Conservation (phyloP, 139 green algal genomes). For the Auxenochlorella protothecoides region DNA sequence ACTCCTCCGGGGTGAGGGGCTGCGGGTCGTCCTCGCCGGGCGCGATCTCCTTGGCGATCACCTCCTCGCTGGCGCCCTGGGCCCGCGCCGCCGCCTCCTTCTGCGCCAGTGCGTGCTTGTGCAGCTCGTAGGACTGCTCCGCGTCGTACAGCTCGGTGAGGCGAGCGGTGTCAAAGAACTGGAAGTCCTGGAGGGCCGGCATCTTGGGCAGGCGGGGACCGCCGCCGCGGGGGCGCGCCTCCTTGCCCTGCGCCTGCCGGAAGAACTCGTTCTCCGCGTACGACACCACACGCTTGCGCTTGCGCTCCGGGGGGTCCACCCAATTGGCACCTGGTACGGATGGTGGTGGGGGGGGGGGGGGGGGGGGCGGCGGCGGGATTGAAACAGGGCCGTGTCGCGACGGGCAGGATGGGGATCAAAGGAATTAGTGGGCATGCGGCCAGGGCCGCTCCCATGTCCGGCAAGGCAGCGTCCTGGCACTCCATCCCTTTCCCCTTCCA, state of each 20-base stretch:
- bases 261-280: constrained; percentile 82
- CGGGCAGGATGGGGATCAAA: too few relatives aligned
- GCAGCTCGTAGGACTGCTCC: constrained; percentile 62
- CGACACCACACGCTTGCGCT: constrained; percentile 84
- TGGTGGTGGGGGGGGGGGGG: neutral
- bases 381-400: too few relatives aligned
- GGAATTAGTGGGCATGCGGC: too few relatives aligned
- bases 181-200: constrained; percentile 87
- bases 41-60: constrained; percentile 33
- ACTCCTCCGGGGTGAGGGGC: constrained; percentile 83
- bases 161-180: constrained; percentile 87
- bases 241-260: constrained; percentile 20
- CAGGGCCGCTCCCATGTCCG: too few relatives aligned
- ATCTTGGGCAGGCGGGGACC: constrained; percentile 80
- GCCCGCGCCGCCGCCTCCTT: constrained; percentile 34
- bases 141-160: constrained; percentile 85
- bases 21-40: constrained; percentile 56
- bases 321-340: constrained; percentile 55
- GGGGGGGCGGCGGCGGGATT: neutral
- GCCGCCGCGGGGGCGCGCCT: constrained; percentile 2
- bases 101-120: constrained; percentile 41
- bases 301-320: constrained; percentile 90
- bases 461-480: too few relatives aligned
- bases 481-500: too few relatives aligned
- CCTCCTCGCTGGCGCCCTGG: constrained; percentile 64